These are phyloP conservation scores for Colletotrichum sp. DNA, from an alignment of 2,329 filamentous ascomycete species.

Conservation along the genomic window DNA sequence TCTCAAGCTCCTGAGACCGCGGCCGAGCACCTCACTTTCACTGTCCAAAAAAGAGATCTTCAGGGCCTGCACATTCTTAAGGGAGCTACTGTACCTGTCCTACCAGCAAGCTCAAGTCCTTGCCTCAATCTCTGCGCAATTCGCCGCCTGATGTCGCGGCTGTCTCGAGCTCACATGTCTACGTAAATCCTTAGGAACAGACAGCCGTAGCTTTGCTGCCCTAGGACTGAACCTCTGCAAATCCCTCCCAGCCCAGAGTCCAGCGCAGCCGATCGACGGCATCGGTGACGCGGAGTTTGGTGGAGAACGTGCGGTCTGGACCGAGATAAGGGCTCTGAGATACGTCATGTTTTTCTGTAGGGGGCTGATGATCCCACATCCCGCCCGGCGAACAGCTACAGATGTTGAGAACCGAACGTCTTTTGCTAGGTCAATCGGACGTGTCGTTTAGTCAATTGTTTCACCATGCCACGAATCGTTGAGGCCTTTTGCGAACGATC, in stretches of 20 bases:
- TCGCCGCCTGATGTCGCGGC: neutral
- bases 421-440: neutral
- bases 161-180: neutral
- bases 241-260: neutral
- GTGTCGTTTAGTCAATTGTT: neutral
- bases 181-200: neutral
- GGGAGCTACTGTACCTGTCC: neutral
- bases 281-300: constrained; percentile 1
- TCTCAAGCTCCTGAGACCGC: neutral
- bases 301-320: neutral
- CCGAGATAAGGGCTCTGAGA: neutral
- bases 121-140: neutral
- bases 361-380: neutral
- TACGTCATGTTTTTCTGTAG: constrained; percentile 5
- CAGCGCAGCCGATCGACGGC: neutral
- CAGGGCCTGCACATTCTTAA: neutral
- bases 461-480: neutral
- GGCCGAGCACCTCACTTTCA: neutral
- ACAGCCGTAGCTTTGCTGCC: neutral
- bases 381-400: neutral
- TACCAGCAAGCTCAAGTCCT: neutral
- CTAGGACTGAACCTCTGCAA: neutral
- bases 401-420: neutral
- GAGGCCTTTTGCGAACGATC: neutral
- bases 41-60: neutral